Percentiles rank a stretch among this genome's conserved stretches.
Conservation (phyloP, 192 early-diverging fungal species). For the Coemansia sp. region DNA sequence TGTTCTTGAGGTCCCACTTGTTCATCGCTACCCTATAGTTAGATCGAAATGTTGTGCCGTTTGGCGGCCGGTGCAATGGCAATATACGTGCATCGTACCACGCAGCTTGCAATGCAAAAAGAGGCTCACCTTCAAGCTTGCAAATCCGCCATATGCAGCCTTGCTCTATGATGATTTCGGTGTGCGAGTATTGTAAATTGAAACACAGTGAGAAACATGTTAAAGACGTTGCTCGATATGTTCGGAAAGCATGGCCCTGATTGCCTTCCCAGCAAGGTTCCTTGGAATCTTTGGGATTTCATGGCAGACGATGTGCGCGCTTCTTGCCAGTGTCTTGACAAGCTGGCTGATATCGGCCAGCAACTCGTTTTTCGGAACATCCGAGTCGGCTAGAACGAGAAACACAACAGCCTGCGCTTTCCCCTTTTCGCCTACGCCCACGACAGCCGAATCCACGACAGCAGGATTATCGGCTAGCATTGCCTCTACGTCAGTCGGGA, state of each 20-base stretch:
- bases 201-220: too few species aligned
- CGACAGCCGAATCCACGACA: slow-evolving; percentile 68
- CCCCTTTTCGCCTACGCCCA: slow-evolving; percentile 44
- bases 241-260: too few species aligned
- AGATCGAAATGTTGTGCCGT: too few species aligned
- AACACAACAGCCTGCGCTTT: slow-evolving; percentile 12
- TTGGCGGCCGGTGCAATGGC: too few species aligned
- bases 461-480: slow-evolving; percentile 62
- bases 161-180: too few species aligned
- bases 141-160: too few species aligned
- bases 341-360: slow-evolving; percentile 18
- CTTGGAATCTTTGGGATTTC: slow-evolving; percentile 21
- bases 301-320: slow-evolving; percentile 17
- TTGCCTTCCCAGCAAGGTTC: slow-evolving; percentile 27
- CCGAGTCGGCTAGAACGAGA: slow-evolving; percentile 9
- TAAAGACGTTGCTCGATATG: too few species aligned
- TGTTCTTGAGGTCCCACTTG: not conserved
- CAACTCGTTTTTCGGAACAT: not conserved
- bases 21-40: too few species aligned
- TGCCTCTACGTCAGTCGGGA: slow-evolving; percentile 82
- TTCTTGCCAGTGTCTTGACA: not conserved
- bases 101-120: too few species aligned
- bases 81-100: too few species aligned
- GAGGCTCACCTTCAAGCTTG: too few species aligned
- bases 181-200: too few species aligned